Percentiles rank a stretch among this genome's conserved stretches.
These are phyloP conservation scores for Avena sativa DNA, from an alignment of 176 grass and related monocot genomes.

Conservation along the genomic window DNA sequence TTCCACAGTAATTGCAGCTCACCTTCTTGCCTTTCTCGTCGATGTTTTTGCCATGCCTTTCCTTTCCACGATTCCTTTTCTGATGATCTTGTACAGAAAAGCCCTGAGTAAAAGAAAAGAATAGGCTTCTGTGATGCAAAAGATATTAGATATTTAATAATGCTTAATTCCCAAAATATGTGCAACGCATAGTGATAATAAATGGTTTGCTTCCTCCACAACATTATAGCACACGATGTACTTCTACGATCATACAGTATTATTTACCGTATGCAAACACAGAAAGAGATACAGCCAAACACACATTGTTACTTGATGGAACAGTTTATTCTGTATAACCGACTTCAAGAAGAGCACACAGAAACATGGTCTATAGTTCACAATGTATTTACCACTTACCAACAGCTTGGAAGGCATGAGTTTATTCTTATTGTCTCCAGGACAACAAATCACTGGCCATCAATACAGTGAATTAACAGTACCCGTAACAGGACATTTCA, in stretches of 20 bases:
- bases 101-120: conserved; percentile 35
- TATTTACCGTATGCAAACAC: conserved; percentile 25
- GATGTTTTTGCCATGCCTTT: conserved; percentile 47
- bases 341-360: conserved; percentile 18
- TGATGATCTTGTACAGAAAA: conserved; percentile 7
- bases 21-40: conserved; percentile 42
- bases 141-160: not conserved
- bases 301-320: not conserved
- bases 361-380: not conserved
- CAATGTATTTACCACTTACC: conserved; percentile 7
- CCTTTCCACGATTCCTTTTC: not conserved
- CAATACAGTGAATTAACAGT: not conserved
- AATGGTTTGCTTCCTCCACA: not conserved
- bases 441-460: not conserved
- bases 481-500: not conserved
- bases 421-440: not conserved
- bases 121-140: conserved; percentile 7
- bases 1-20: conserved; percentile 52
- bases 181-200: not conserved
- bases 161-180: not conserved
- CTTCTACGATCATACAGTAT: not conserved
- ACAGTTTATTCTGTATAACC: not conserved
- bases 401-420: not conserved
- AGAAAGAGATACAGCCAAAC: not conserved
- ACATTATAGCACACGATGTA: conserved; percentile 23